Evolutionary conservation across 73 alveolate genomes (phyloP).

Genomic region (Paramecium caudatum): DNA sequence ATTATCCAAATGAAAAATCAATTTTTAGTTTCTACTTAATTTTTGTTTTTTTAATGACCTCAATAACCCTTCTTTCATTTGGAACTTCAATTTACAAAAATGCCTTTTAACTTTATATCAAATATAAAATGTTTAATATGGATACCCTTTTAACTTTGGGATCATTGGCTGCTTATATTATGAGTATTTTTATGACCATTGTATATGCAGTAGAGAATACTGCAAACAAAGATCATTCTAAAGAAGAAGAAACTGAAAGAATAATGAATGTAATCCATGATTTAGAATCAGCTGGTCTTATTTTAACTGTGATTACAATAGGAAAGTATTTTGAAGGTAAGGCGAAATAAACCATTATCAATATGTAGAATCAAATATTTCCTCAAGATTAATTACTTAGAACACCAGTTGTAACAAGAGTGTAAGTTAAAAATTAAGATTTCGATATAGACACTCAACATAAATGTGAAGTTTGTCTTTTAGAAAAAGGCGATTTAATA

Average conservation of each 20-base stretch:
- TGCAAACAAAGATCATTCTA: background rate
- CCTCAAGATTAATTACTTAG: slow-evolving; percentile 77
- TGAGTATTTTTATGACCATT: slow-evolving; percentile 64
- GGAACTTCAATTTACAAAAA: slow-evolving; percentile 59
- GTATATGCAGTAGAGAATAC: slow-evolving; percentile 20
- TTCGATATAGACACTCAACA: slow-evolving; percentile 75
- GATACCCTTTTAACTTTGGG: slow-evolving; percentile 74
- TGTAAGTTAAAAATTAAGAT: slow-evolving; percentile 80
- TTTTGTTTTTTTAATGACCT: slow-evolving; percentile 58
- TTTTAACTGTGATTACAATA: slow-evolving; percentile 82
- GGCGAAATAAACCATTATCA: slow-evolving; percentile 85
- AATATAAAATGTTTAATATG: slow-evolving; percentile 69
- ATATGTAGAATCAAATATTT: slow-evolving; percentile 73
- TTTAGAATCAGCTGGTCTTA: slow-evolving; percentile 87
- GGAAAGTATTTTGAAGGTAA: slow-evolving; percentile 90
- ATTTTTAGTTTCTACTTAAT: slow-evolving; percentile 52
- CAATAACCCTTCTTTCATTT: slow-evolving; percentile 49
- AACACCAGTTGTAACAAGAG: slow-evolving; percentile 78
- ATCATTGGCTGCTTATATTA: slow-evolving; percentile 69
- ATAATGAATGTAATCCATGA: slow-evolving; percentile 82
- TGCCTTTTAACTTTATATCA: background rate
- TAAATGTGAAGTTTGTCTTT: slow-evolving; percentile 32
- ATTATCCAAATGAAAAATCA: slow-evolving; percentile 46
- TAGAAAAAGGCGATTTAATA: slow-evolving; percentile 88
- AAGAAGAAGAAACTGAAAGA: background rate